Base-by-base conservation (phyloP, 1,284 basidiomycete species). In the Crocinoboletus sp. region DNA sequence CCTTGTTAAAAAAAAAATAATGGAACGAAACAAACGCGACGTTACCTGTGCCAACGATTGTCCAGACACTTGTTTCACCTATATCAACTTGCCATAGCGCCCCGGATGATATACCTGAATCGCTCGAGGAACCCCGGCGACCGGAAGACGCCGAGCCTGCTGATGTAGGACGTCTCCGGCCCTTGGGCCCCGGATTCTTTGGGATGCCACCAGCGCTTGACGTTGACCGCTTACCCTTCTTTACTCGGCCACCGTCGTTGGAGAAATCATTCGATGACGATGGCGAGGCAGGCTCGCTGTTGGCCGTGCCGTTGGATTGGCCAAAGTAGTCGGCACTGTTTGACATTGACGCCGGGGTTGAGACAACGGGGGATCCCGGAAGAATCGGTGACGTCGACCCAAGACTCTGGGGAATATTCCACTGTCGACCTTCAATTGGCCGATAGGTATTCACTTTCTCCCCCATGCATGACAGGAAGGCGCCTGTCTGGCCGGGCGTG, bases 1-100 rank as follows among this genome's bases (percentile, higher is more conserved):
- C 44, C 25, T 33, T 36, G 31, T 56, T 41, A 53, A 42, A n/a
- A n/a, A n/a, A n/a, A n/a, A n/a, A n/a, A n/a, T n/a, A 17, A 37
- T 24, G n/a, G 27, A 40, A 29, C 27, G 16, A 29, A 22, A n/a
- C 2, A 24, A 25, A 36, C 19, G 17, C 5, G 62, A 73, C 1
- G 25, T 48, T 64, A 88, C 85, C 86, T 52, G 88, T 91, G 53
- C 91, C 89, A 50, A 93, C 89, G 54, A 94, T 91, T 12, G 90
- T 93, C 92, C 92, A 94, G 29, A 94, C 85, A 61, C 89, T 89
- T 30, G 88, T 89, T 68, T 93, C 89, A 48, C 87, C 87, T 49
- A 90, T 88, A 63, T 90, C 86, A 45, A 90, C 85, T 59, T 86
- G 83, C 88, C 89, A 91, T 19, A 89, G 72, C 13, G 88, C 85